Evolutionary conservation across 495 filamentous ascomycete species (phyloP), one percentile per base, ranked within the genome.

Genomic region (Hyaloscypha hepaticicola): DNA sequence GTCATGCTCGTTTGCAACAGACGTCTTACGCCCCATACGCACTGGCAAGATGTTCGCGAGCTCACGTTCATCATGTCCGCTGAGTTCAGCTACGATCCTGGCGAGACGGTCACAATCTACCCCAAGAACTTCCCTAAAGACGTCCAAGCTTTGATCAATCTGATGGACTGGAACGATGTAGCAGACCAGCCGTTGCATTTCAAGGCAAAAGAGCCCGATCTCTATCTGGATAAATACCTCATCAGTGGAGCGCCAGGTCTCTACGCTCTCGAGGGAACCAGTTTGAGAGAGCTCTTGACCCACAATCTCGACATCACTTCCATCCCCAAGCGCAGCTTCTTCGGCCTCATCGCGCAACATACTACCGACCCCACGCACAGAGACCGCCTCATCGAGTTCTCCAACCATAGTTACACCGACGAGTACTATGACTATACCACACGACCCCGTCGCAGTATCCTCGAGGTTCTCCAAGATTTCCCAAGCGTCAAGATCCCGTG

Each of bases 371-470:
- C 77, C 22, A 82, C 82, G 60, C 94, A 98, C 60, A 86, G 86
- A 68, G 91, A 96, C 57, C 87, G 94, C 11, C 83, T 99, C 0
- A 69, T 83, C 2, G 94, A 98, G 67, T 96, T 99, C 66, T 86
- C 87, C 0, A 82, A 88, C 60, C 85, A 90, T 0, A 81, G 88
- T 21, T 90, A 88, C 72, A 82, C 91, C 11, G 92, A 98, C 69
- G 96, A 99, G 65, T 85, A 96, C 21, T 97, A 89, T 78, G 96
- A 99, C 73, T 99, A 98, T 73, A 94, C 93, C 1, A 92, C 92
- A 5, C 89, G 96, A 7, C 94, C 95, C 7, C 87, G 95, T 53
- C 87, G 95, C 49, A 93, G 88, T 66, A 96, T 97, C 67, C 75
- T 99, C 8, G 95, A 99, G 73, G 87, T 96, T 1, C 79, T 99